Base-by-base conservation (phyloP, 1,139 yeast genomes). In the Yamadazyma kanchanaburiensis region DNA sequence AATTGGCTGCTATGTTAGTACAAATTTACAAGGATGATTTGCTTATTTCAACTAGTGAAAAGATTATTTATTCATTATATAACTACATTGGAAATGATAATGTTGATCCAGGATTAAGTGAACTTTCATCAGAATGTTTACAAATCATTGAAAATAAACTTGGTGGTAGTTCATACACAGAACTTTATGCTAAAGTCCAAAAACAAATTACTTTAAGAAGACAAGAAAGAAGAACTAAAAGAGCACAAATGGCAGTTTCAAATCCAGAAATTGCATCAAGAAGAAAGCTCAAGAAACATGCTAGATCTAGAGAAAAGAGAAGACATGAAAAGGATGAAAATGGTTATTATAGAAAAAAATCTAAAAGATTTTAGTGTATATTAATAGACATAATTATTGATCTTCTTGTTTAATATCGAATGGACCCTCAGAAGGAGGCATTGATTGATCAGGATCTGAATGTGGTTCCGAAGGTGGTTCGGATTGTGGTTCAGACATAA, bases 181-280 rank as follows among this genome's bases (percentile, higher is more conserved):
- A 64, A 18, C 60, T 76, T 3, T 84, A 80, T 48, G 61, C 86
- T 2, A 63, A 64, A 31, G 94, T 87, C 11, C 77, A 78, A 48
- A 77, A 70, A 40, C 50, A 51, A 11, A 80, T 89, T 13, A 60
- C 60, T 24, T 64, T 65, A 18, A 72, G 87, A 53, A 75, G 97
- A 48, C 71, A 72, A 38, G 94, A 86, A 30, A 77, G 97, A 57
- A 79, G 69, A 49, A 73, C 84, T 1, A 81, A 80, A 50, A 70
- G 89, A 35, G 83, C 95, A 0, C 80, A 84, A 40, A 61, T 86
- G 53, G 86, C 89, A 2, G 70, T 89, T 4, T 71, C 72, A 10
- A 84, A 85, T 4, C 98, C 98, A 0, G 95, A 83, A 13, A 58
- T 74, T 25, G 80, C 86, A 15, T 94, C 96, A 4, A 74, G 72